A percentile compares a stretch with the other conserved stretches of the same genome.
phyloP scores from a whole-genome alignment of 2,329 filamentous ascomycete species.

The Fusarium tricinctum region DNA sequence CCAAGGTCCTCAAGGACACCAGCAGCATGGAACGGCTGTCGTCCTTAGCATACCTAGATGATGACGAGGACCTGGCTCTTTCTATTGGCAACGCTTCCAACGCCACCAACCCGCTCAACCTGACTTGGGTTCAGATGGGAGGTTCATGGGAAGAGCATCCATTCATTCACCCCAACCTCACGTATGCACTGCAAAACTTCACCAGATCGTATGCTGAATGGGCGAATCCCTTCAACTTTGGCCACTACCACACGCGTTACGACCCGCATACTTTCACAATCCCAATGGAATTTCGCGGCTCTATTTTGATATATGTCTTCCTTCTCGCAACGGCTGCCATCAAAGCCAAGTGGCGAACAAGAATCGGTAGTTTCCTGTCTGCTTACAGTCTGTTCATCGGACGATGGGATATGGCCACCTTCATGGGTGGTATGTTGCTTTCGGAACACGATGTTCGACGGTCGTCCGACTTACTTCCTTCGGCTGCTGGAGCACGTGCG shows the following conservation, averaged over 20 bases:
- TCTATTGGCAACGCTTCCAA: conserved; percentile 32
- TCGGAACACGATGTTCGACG: conserved; percentile 56
- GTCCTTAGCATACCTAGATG: conserved; percentile 11
- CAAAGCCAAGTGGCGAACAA: conserved; percentile 54
- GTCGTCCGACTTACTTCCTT: conserved; percentile 36
- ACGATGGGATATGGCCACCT: conserved; percentile 59
- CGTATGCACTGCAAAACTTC: conserved; percentile 57
- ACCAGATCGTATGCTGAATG: conserved; percentile 56
- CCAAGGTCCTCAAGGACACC: conserved; percentile 8
- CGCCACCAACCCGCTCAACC: conserved; percentile 52
- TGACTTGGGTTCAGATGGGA: conserved; percentile 56
- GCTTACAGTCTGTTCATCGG: conserved; percentile 54
- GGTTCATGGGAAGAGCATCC: conserved; percentile 60
- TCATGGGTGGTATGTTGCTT: conserved; percentile 55
- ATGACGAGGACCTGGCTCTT: conserved; percentile 14
- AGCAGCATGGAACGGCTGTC: conserved; percentile 13
- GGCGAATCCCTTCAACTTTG: conserved; percentile 59
- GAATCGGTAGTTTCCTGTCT: conserved; percentile 50
- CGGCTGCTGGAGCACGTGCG: conserved; percentile 23
- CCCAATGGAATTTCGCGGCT: conserved; percentile 59
- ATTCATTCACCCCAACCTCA: conserved; percentile 56
- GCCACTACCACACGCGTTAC: conserved; percentile 57
- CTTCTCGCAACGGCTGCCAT: conserved; percentile 56
- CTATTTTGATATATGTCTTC: conserved; percentile 58
- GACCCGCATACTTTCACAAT: conserved; percentile 60